Conservation (phyloP, 169 alveolate genomes). For the Cardiosporidium cionae region DNA sequence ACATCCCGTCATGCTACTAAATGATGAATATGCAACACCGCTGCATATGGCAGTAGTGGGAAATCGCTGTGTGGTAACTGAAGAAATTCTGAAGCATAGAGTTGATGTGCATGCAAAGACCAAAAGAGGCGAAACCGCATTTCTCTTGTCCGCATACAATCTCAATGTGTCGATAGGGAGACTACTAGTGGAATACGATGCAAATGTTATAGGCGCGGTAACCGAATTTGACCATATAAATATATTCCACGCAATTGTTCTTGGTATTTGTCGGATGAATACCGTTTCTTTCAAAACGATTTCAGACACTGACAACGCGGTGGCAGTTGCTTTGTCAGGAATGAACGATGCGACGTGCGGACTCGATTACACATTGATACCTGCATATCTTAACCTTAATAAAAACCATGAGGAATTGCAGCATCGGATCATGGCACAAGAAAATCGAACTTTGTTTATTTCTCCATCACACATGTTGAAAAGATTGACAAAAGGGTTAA, state of each 20-base stretch:
- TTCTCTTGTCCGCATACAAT: slow-evolving; percentile 64
- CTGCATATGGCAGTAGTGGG: slow-evolving; percentile 74
- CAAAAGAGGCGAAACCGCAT: slow-evolving; percentile 69
- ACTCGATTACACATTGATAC: slow-evolving; percentile 12
- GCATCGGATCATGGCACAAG: slow-evolving; percentile 3
- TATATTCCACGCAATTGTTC: slow-evolving; percentile 30
- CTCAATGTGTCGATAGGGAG: slow-evolving; percentile 48
- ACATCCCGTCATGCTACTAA: slow-evolving; percentile 45
- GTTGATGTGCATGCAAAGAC: slow-evolving; percentile 49
- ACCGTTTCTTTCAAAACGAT: slow-evolving; percentile 8
- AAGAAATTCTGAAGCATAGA: slow-evolving; percentile 59
- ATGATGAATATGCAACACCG: slow-evolving; percentile 75
- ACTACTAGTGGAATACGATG: slow-evolving; percentile 46
- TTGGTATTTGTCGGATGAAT: slow-evolving; percentile 13
- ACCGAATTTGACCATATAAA: slow-evolving; percentile 20
- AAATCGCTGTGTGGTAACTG: too few species aligned
- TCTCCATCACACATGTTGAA: slow-evolving; percentile 19
- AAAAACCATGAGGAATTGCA: slow-evolving; percentile 14
- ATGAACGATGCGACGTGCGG: background rate
- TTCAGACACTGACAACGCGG: slow-evolving; percentile 37
- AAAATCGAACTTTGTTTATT: slow-evolving; percentile 1
- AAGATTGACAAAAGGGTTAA: slow-evolving; percentile 10
- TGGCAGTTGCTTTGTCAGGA: slow-evolving; percentile 13
- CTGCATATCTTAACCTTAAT: background rate
- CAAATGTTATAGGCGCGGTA: background rate